Conservation (phyloP, 805 yeast species). For the Aciculoconidium aculeatum region DNA sequence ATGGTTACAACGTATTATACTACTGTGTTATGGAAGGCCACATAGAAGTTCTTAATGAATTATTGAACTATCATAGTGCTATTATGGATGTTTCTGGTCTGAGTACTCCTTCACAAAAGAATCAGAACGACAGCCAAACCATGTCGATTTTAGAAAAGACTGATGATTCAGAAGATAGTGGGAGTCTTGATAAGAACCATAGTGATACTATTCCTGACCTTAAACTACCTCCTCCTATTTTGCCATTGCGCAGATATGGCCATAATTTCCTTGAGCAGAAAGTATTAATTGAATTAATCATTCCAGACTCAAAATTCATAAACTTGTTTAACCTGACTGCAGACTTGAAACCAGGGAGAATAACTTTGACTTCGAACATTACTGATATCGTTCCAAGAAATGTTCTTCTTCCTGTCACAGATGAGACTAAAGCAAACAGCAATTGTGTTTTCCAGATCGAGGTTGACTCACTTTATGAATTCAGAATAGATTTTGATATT, state of each 20-base stretch:
- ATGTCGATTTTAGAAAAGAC: slow-evolving; percentile 24
- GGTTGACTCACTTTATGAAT: slow-evolving; percentile 53
- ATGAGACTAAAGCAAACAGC: slow-evolving; percentile 41
- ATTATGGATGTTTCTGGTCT: slow-evolving; percentile 7
- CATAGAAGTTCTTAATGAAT: slow-evolving; percentile 67
- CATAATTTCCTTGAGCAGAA: slow-evolving; percentile 92
- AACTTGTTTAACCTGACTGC: slow-evolving; percentile 38
- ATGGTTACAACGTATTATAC: slow-evolving; percentile 73
- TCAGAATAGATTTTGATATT: slow-evolving; percentile 79
- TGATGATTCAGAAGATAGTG: slow-evolving; percentile 36
- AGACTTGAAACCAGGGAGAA: slow-evolving; percentile 63
- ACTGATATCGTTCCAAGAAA: slow-evolving; percentile 87
- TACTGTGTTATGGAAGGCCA: slow-evolving; percentile 96
- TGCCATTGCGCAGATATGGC: slow-evolving; percentile 90
- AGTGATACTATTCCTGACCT: slow-evolving; percentile 83
- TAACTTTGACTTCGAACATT: slow-evolving; percentile 71
- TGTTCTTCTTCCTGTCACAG: slow-evolving; percentile 70
- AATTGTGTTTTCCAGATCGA: slow-evolving; percentile 82
- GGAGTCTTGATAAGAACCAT: slow-evolving; percentile 25
- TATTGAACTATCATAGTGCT: slow-evolving; percentile 38
- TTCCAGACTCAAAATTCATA: slow-evolving; percentile 47
- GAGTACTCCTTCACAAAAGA: too few species aligned
- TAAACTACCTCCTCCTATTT: slow-evolving; percentile 90
- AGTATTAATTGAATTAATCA: slow-evolving; percentile 71
- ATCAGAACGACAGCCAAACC: slow-evolving; percentile 9